These are phyloP conservation scores for Nidularia pulvinata DNA, from an alignment of 768 basidiomycete species.

Conservation along the genomic window DNA sequence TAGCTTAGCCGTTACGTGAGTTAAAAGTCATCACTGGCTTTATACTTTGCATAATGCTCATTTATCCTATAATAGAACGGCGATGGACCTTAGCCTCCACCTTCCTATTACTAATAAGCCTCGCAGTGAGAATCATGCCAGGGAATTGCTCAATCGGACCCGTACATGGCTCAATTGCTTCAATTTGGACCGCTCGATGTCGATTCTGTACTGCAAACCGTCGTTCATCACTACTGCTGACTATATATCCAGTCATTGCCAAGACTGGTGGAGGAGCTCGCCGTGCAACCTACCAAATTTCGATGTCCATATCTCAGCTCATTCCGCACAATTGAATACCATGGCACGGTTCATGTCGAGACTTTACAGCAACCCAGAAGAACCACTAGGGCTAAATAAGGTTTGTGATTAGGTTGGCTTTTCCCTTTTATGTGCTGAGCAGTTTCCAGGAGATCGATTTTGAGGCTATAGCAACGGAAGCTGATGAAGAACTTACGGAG, in stretches of 20 bases:
- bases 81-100: conserved; percentile 89
- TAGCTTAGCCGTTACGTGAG: conserved; percentile 81
- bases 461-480: conserved; percentile 59
- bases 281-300: conserved; percentile 69
- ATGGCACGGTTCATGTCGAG: conserved; percentile 58
- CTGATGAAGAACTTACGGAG: conserved; percentile 64
- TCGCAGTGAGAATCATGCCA: conserved; percentile 76
- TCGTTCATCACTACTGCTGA: conserved; percentile 78
- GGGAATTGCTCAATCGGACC: conserved; percentile 89
- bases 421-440: neutral
- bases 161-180: conserved; percentile 91
- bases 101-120: conserved; percentile 72
- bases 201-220: conserved; percentile 86
- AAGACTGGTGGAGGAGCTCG: conserved; percentile 71
- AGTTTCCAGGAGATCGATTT: conserved; percentile 56
- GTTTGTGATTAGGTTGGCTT: conserved; percentile 25
- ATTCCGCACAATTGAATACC: conserved; percentile 72
- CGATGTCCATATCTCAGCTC: conserved; percentile 80
- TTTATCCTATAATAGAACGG: conserved; percentile 49
- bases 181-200: conserved; percentile 88
- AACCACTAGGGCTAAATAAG: conserved; percentile 79
- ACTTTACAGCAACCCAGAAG: conserved; percentile 72
- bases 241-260: conserved; percentile 73
- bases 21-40: too few species aligned
- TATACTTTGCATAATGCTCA: too few species aligned